Evolutionary conservation across 768 basidiomycete genomes (phyloP).

Genomic region (Russula compacta): DNA sequence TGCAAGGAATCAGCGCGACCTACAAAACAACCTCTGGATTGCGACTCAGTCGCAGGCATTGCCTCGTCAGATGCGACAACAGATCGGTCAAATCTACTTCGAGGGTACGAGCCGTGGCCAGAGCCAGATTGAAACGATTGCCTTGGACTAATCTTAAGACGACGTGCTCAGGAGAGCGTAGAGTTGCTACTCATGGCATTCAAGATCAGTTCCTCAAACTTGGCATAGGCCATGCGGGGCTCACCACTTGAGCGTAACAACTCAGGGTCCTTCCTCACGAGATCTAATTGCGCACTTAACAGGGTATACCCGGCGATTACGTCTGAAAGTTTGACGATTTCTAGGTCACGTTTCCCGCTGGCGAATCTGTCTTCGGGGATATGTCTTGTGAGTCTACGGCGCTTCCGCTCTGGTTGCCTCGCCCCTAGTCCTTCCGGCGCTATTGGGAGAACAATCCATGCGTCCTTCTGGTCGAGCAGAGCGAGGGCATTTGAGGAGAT

Average conservation of each 20-base stretch:
- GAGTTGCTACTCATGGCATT: conserved; percentile 33
- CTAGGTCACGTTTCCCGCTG: conserved; percentile 54
- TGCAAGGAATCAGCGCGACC: conserved; percentile 19
- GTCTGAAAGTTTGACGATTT: conserved; percentile 73
- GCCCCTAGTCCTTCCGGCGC: conserved; percentile 29
- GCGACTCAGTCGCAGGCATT: conserved; percentile 69
- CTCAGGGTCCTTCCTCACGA: conserved; percentile 58
- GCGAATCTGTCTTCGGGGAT: conserved; percentile 71
- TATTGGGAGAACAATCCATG: conserved; percentile 71
- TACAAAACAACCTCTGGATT: conserved; percentile 53
- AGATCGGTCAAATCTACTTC: conserved; percentile 82
- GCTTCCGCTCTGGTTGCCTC: conserved; percentile 55
- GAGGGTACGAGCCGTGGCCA: conserved; percentile 65
- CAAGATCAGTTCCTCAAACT: not conserved
- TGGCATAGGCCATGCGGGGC: conserved; percentile 21
- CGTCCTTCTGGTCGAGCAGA: conserved; percentile 68
- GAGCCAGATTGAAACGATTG: conserved; percentile 71
- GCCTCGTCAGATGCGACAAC: conserved; percentile 65
- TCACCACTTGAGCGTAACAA: conserved; percentile 57
- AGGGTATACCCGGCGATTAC: conserved; percentile 71
- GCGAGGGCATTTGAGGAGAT: conserved; percentile 85
- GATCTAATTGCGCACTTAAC: conserved; percentile 67
- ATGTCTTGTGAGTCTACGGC: conserved; percentile 58
- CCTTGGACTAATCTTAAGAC: conserved; percentile 71
- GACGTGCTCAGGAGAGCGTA: conserved; percentile 44